A percentile compares a stretch with the other conserved stretches of the same genome.
Evolutionary conservation across 768 basidiomycete species (phyloP).

Genomic region (Hortiboletus campestris): DNA sequence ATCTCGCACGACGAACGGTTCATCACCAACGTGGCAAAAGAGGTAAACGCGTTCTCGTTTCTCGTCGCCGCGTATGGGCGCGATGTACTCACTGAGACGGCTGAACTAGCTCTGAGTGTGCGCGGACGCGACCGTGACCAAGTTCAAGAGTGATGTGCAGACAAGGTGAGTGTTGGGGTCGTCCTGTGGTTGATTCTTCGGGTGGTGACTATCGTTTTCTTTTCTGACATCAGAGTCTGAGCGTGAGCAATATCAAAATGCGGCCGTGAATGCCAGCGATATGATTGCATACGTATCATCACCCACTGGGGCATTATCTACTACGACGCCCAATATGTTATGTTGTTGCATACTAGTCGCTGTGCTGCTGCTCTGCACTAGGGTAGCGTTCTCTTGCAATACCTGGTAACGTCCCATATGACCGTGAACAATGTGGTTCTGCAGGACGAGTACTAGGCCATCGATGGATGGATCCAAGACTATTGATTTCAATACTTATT

Average conservation of each 20-base stretch:
- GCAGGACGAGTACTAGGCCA: background rate
- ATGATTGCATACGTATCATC: background rate
- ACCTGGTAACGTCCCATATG: no score
- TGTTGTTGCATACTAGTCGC: background rate
- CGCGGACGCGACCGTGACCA: conserved; percentile 72
- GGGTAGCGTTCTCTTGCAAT: background rate
- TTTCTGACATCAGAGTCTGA: conserved; percentile 55
- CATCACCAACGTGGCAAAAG: conserved; percentile 84
- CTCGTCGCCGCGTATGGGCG: background rate
- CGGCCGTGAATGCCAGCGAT: conserved; percentile 36
- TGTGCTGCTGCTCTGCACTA: background rate
- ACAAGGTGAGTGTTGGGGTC: conserved; percentile 60
- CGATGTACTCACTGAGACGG: conserved; percentile 1
- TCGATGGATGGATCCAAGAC: no score
- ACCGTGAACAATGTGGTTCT: background rate
- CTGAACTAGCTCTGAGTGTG: conserved; percentile 86
- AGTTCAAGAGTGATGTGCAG: conserved; percentile 88
- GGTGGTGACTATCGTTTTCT: background rate
- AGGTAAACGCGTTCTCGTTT: conserved; percentile 44
- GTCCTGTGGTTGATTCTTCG: background rate
- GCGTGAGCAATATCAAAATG: conserved; percentile 68
- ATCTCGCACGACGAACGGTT: conserved; percentile 97
- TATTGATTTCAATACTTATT: no score
- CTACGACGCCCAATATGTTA: no score
- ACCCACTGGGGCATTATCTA: background rate